Evolutionary conservation across 148 eudicot genomes (phyloP).

Genomic region (Amaranthus hypochondriacus): DNA sequence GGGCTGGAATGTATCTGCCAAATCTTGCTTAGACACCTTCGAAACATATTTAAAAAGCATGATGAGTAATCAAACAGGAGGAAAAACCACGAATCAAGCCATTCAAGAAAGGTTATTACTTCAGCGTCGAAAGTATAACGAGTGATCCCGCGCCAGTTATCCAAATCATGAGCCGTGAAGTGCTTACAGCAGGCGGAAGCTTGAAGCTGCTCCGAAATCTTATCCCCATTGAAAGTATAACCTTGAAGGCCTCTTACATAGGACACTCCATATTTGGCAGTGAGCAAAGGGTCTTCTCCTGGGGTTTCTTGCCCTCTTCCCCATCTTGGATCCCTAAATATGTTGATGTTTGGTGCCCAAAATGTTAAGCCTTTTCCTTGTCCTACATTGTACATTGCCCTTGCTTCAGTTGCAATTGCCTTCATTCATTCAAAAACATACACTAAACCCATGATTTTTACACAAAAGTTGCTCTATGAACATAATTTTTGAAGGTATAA

Average conservation of each 20-base stretch:
- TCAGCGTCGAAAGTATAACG: slow-evolving; percentile 50
- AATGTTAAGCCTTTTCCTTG: slow-evolving; percentile 55
- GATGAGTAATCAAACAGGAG: neutral
- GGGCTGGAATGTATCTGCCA: slow-evolving; percentile 64
- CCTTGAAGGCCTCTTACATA: slow-evolving; percentile 58
- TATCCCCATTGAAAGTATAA: slow-evolving; percentile 28
- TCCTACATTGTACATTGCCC: slow-evolving; percentile 69
- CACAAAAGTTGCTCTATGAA: neutral
- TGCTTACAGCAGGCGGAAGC: slow-evolving; percentile 71
- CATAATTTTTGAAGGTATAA: neutral
- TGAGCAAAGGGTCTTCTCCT: slow-evolving; percentile 61
- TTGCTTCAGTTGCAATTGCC: slow-evolving; percentile 70
- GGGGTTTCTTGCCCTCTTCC: slow-evolving; percentile 82
- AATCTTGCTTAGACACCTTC: slow-evolving; percentile 53
- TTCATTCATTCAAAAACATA: slow-evolving; percentile 9
- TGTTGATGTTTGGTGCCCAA: slow-evolving; percentile 77
- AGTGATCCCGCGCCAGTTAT: slow-evolving; percentile 51
- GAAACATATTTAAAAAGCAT: neutral
- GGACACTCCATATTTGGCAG: slow-evolving; percentile 36
- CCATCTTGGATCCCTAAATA: slow-evolving; percentile 74
- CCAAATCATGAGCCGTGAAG: slow-evolving; percentile 55
- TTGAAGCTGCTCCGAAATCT: slow-evolving; percentile 31
- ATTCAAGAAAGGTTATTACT: slow-evolving; percentile 12
- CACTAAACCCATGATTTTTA: neutral
- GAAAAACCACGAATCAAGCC: neutral